Base-by-base conservation (phyloP, 1,139 yeast genomes). In the Meyerozyma guilliermondii region DNA sequence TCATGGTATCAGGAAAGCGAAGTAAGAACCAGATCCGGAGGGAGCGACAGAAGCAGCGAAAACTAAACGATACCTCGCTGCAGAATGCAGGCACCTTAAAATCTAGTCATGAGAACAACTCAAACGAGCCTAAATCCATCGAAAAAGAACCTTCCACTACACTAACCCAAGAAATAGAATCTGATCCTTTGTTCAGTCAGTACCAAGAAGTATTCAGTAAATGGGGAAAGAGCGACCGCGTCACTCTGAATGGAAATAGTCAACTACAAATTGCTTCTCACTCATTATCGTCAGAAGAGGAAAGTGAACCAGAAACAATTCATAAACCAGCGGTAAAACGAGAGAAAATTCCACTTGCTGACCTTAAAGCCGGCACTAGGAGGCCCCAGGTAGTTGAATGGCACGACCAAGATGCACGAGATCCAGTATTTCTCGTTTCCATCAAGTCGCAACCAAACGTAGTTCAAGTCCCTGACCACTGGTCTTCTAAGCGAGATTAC, bases 391-490 rank as follows among this genome's bases (percentile, higher is more conserved):
- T 83, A 4, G 84, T 92, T 0, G 96, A 89, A 50, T 85, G 95
- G 94, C 77, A 69, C 51, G 98, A 92, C 60, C 83, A 82, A 1
- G 94, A 91, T 63, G 86, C 98, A 0, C 74, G 71, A 3, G 94
- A 88, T 54, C 96, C 98, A 1, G 65, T 68, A 41, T 59, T 89
- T 22, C 68, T 82, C 13, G 79, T 87, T 0, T 66, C 74, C 11
- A 62, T 92, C 44, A 92, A 91, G 56, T 68, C 84, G 0, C 68
- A 71, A 35, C 80, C 80, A 39, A 87, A 88, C 50, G 73, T 69
- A 2, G 82, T 91, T 0, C 87, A 81, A 1, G 89, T 91, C 0
- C 98, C 98, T 0, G 60, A 65, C 0, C 95, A 89, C 59, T 92
- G 98, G 98, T 80, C 79, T 44, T 66, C 76, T 11, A 88, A 88